Evolutionary conservation across 805 yeast genomes (phyloP).

Genomic region (Wickerhamomyces ciferrii): DNA sequence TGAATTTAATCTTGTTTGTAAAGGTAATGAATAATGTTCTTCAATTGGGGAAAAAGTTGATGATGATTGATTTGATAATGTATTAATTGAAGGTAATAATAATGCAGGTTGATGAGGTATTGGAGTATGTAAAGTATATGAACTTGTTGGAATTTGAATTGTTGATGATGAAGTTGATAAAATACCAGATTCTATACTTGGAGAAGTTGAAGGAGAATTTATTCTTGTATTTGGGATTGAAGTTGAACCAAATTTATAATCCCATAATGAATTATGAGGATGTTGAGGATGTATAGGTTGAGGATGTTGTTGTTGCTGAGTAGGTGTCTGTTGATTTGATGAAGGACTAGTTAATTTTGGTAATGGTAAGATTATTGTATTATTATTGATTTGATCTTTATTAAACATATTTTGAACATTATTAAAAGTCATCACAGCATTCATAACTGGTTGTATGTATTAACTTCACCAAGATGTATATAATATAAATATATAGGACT

Average conservation of each 20-base stretch:
- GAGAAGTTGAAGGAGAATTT: neutral
- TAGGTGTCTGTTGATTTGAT: too few relatives aligned
- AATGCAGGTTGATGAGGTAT: neutral
- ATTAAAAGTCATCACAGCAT: neutral
- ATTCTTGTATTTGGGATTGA: neutral
- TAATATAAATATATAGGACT: too few relatives aligned
- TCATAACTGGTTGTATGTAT: neutral
- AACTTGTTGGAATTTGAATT: neutral
- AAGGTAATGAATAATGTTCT: neutral
- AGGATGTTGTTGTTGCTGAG: constrained; percentile 7
- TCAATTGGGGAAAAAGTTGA: constrained; percentile 6
- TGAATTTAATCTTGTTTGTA: neutral
- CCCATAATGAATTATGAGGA: neutral
- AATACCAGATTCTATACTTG: neutral
- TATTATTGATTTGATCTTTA: neutral
- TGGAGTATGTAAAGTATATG: neutral
- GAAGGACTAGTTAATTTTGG: neutral
- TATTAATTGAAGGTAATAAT: neutral
- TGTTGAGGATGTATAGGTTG: constrained; percentile 1
- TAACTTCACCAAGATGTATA: too few relatives aligned
- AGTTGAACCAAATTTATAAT: neutral
- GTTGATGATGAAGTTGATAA: constrained; percentile 3
- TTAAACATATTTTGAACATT: neutral
- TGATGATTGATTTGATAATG: constrained; percentile 8
- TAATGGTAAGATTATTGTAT: neutral